Evolutionary conservation across 805 yeast genomes (phyloP), one percentile per base, ranked within the genome.

Genomic region (Nakazawaea peltata): DNA sequence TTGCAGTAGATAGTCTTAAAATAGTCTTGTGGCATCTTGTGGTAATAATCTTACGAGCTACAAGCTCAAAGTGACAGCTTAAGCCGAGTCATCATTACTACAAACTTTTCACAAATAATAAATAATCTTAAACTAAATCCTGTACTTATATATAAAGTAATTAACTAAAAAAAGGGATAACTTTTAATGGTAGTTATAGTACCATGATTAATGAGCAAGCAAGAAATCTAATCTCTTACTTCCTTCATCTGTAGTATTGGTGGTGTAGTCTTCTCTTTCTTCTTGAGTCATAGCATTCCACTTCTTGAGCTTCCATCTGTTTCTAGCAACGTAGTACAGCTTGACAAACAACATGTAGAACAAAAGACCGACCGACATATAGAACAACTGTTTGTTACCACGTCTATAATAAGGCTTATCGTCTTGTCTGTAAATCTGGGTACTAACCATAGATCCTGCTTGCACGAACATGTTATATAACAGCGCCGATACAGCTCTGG

Each of bases 391-490:
- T 11, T 43, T 40, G 42, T 80, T 77, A 28, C 87, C 90, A 16
- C 67, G 54, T 27, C 64, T 64, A 48, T 81, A 81, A 23, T 64
- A 47, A 1, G 88, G 88, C 28, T 57, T 58, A 48, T 81, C 88
- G 28, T 64, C 67, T 1, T 51, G 49, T 32, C 77, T 53, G 52
- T 80, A 81, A 5, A 81, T 64, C 45, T 78, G 71, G 6, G 76
- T 58, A 3, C 74, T 57, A 8, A 70, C 57, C 32, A 81, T 74
- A 14, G 61, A 53, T 1, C 76, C 80, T 0, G 73, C 59, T 48
- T 81, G 87, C 1, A 72, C 73, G 50, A 65, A 69, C 64, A 78
- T 76, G 46, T 79, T 81, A 48, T 72, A 77, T 31, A 80, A 39
- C 0, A 86, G 76, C 0, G 84, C 73, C 11, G 80, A 67, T 4